Percentiles rank a stretch among this genome's conserved stretches.
Evolutionary conservation across 805 yeast genomes (phyloP).

Genomic region (Starmera quercuum): DNA sequence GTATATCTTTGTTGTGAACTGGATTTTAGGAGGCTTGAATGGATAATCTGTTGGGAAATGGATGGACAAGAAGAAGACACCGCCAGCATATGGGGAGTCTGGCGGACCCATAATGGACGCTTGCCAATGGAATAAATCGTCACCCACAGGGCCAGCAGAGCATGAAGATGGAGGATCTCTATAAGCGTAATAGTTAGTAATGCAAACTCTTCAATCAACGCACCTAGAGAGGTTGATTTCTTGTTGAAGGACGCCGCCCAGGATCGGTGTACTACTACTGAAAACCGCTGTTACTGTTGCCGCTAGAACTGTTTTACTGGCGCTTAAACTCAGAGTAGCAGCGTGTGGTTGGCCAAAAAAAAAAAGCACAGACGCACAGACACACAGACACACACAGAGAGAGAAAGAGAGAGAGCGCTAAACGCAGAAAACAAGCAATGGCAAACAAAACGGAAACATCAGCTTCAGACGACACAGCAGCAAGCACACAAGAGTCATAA

Average conservation of each 20-base stretch:
- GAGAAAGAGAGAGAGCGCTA: too few species aligned
- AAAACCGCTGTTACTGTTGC: too few species aligned
- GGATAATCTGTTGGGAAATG: slow-evolving; percentile 99
- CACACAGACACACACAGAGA: too few species aligned
- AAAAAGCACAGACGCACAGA: background rate
- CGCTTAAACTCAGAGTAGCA: background rate
- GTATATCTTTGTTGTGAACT: slow-evolving; percentile 91
- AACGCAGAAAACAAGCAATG: background rate
- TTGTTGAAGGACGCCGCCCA: too few species aligned
- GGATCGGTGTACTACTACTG: too few species aligned
- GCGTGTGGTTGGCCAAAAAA: background rate
- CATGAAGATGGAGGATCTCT: slow-evolving; percentile 99
- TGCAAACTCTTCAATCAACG: background rate
- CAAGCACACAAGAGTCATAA: too few species aligned
- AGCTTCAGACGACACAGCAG: too few species aligned
- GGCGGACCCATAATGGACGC: slow-evolving; percentile 99
- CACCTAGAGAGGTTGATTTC: background rate
- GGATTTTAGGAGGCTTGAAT: slow-evolving; percentile 93
- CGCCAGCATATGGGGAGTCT: slow-evolving; percentile 85
- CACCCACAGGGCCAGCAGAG: slow-evolving; percentile 98
- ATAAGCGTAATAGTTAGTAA: slow-evolving; percentile 13
- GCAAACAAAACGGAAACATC: slow-evolving; percentile 1
- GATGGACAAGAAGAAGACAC: slow-evolving; percentile 91
- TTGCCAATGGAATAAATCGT: slow-evolving; percentile 98
- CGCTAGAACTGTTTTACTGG: too few species aligned